These are phyloP conservation scores for Polymyxa betae DNA, from an alignment of 208 protist species.

Conservation along the genomic window DNA sequence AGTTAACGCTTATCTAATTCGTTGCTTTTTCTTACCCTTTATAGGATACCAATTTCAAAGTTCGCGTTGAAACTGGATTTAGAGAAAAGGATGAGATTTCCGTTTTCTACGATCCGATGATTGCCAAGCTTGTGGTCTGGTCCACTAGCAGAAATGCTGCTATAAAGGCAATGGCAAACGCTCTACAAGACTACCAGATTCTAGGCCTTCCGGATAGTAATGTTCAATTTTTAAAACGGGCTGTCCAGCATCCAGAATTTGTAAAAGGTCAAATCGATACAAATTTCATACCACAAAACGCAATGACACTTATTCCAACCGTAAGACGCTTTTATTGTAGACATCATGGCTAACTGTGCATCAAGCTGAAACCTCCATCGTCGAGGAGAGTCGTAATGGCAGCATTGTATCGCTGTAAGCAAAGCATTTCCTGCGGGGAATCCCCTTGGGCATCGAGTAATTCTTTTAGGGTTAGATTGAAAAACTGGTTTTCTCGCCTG, in stretches of 20 bases:
- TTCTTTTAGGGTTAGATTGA: not conserved
- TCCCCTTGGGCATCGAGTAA: not conserved
- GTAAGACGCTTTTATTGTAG: not conserved
- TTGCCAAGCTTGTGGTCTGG: slow-evolving; percentile 93
- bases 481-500: not conserved
- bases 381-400: not conserved
- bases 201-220: slow-evolving; percentile 76
- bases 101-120: slow-evolving; percentile 95
- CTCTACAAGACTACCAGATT: slow-evolving; percentile 62
- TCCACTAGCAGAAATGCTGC: slow-evolving; percentile 74
- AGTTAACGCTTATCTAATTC: too few species aligned
- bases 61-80: slow-evolving; percentile 81
- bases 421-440: not conserved
- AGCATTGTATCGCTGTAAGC: not conserved
- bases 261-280: slow-evolving; percentile 76
- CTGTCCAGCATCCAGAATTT: slow-evolving; percentile 76
- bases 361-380: not conserved
- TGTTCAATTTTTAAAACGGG: slow-evolving; percentile 78
- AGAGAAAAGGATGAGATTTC: slow-evolving; percentile 78
- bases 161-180: slow-evolving; percentile 41
- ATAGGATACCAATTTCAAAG: not conserved
- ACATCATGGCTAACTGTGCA: not conserved
- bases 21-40: too few species aligned
- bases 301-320: not conserved
- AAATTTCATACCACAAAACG: slow-evolving; percentile 75